Evolutionary conservation across 108 stramenopile genomes (phyloP), one percentile per base, ranked within the genome.

Genomic region (Schizochytrium sp.): DNA sequence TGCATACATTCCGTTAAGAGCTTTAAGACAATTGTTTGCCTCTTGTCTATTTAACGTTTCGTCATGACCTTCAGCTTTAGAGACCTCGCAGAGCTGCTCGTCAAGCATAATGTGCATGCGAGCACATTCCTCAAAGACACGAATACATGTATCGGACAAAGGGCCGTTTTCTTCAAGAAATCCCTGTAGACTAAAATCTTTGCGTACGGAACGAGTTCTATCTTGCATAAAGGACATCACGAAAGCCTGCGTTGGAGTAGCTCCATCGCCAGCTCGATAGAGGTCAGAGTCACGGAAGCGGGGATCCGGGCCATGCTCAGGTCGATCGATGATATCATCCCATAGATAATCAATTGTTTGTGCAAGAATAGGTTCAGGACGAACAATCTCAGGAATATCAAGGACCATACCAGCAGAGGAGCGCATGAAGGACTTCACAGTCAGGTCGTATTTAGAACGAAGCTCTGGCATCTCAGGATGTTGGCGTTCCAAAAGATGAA

Each of bases 51-150:
- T 83, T 47, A 83, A 53, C 5, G 28, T 83, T 53, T 83, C 76
- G 47, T 83, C 76, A 40, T 83, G 76, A 10, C 76, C 76, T 83
- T 83, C 76, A 38, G 76, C 76, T 53, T 83, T 83, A 10, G 76
- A 55, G 5, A 49, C 53, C 8, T 83, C 5, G 53, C 76, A 83
- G 28, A 83, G 76, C 10, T 55, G 47, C 13, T 83, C 50, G 76
- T 83, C 76, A 0, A 55, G 50, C 76, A 83, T 83, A n/a, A 83
- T 83, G 76, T 83, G 76, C 76, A 83, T 83, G 50, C 76, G 76
- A 10, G 76, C 76, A 28, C 76, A 83, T 28, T 83, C 76, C 3
- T 83, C 76, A 50, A 83, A 83, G 12, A 83, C 76, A 0, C 76
- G 76, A 13, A 83, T 40, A 53, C 76, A 83, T 0, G 49, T 28